Conservation (phyloP, 2,329 filamentous ascomycete species). For the Nemania abortiva region DNA sequence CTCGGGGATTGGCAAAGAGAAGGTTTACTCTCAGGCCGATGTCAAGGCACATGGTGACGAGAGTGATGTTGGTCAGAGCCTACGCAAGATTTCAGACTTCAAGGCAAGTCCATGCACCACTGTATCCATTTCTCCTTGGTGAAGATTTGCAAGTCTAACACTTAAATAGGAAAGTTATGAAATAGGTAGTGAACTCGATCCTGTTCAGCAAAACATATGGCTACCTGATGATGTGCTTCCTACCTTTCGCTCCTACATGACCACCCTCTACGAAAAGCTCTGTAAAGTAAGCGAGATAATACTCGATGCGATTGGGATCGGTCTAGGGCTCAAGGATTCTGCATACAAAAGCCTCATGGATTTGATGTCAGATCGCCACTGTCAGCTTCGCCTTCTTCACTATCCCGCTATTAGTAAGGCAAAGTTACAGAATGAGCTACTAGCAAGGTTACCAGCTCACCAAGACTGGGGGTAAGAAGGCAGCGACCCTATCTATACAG, state of each 20-base stretch:
- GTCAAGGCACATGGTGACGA: constrained; percentile 2
- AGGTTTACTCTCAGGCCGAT: constrained; percentile 41
- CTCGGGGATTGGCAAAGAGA: constrained; percentile 43
- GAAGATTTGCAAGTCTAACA: neutral
- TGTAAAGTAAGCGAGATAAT: constrained; percentile 32
- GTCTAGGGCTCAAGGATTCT: constrained; percentile 30
- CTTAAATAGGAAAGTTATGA: constrained; percentile 56
- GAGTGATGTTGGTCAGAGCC: constrained; percentile 20
- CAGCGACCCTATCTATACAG: constrained; percentile 8
- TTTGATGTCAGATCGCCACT: constrained; percentile 36
- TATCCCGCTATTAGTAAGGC: constrained; percentile 42
- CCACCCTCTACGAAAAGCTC: constrained; percentile 48
- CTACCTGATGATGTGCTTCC: constrained; percentile 59
- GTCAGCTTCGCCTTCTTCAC: constrained; percentile 42
- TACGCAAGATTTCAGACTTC: constrained; percentile 43
- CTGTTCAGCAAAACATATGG: constrained; percentile 61
- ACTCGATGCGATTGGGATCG: constrained; percentile 36
- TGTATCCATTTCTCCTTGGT: neutral
- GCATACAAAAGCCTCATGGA: constrained; percentile 19
- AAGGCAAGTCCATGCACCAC: constrained; percentile 32
- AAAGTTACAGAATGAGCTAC: constrained; percentile 37
- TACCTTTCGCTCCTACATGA: constrained; percentile 56
- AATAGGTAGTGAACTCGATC: constrained; percentile 58
- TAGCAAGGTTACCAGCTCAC: constrained; percentile 59
- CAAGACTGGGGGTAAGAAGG: constrained; percentile 62